phyloP scores from a whole-genome alignment of 805 yeast genomes.

The Jamesozyma lodderae region DNA sequence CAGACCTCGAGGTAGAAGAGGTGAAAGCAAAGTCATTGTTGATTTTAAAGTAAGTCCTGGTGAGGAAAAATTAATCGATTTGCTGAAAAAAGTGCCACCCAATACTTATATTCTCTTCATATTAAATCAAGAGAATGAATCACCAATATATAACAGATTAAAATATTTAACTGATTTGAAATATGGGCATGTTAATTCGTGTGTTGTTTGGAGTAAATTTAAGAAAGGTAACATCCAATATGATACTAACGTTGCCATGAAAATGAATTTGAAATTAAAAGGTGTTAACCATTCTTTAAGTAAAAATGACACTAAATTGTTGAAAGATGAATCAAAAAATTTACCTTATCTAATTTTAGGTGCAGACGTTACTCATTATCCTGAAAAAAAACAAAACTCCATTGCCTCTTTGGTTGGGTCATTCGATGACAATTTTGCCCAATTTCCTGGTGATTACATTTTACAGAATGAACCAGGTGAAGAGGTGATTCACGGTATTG shows the following conservation, averaged over 20 bases:
- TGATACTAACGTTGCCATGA: slow-evolving; percentile 17
- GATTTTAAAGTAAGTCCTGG: slow-evolving; percentile 12
- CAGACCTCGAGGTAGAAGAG: slow-evolving; percentile 11
- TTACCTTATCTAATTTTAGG: slow-evolving; percentile 18
- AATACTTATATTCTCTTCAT: slow-evolving; percentile 14
- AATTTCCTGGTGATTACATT: slow-evolving; percentile 19
- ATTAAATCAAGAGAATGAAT: slow-evolving; percentile 7
- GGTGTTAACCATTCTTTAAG: slow-evolving; percentile 17
- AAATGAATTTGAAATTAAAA: slow-evolving; percentile 17
- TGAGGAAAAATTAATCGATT: slow-evolving; percentile 8
- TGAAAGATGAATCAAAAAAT: slow-evolving; percentile 12
- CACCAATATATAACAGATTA: slow-evolving; percentile 14
- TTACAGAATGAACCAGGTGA: slow-evolving; percentile 16
- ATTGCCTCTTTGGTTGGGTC: slow-evolving; percentile 18
- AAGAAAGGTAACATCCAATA: slow-evolving; percentile 13
- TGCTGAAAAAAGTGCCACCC: slow-evolving; percentile 11
- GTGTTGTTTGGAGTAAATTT: slow-evolving; percentile 17
- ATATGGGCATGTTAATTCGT: slow-evolving; percentile 16
- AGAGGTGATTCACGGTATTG: slow-evolving; percentile 16
- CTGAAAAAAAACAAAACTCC: slow-evolving; percentile 18
- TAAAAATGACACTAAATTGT: slow-evolving; percentile 4
- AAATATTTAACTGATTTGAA: slow-evolving; percentile 16
- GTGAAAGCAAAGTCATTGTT: slow-evolving; percentile 7
- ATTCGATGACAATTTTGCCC: slow-evolving; percentile 14
- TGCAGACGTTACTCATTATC: slow-evolving; percentile 22